These are phyloP conservation scores for Saturnispora gosingensis DNA, from an alignment of 805 yeast genomes.

Conservation along the genomic window DNA sequence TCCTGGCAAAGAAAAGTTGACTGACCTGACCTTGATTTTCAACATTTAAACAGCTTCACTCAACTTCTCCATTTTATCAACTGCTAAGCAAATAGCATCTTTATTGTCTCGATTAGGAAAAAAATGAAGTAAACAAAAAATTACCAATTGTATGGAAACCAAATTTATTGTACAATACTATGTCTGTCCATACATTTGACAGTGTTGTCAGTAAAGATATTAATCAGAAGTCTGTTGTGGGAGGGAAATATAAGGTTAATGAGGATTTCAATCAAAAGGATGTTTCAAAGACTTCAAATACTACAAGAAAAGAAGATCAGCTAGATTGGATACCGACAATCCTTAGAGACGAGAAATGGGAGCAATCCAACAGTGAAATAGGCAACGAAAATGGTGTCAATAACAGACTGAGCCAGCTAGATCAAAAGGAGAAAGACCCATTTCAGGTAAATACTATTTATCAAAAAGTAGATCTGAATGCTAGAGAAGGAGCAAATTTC, in stretches of 20 bases:
- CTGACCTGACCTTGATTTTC: too few species aligned
- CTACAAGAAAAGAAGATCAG: neutral
- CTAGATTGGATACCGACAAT: constrained; percentile 22
- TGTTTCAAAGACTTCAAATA: neutral
- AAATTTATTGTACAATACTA: neutral
- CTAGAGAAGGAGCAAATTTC: constrained; percentile 24
- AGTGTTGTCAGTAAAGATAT: constrained; percentile 20
- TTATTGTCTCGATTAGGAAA: neutral
- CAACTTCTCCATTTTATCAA: neutral
- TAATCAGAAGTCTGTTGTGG: neutral
- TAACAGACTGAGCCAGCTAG: neutral
- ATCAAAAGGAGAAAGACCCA: constrained; percentile 1
- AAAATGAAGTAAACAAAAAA: neutral
- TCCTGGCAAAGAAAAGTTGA: too few species aligned
- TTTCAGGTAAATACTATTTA: constrained; percentile 18
- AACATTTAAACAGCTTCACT: neutral
- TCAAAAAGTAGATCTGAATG: constrained; percentile 12
- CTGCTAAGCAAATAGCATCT: neutral
- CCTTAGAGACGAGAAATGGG: constrained; percentile 22
- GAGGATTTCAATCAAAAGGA: constrained; percentile 8
- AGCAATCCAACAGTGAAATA: constrained; percentile 3
- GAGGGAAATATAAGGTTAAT: constrained; percentile 9
- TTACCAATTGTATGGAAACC: neutral
- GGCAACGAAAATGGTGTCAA: neutral
- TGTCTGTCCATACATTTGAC: constrained; percentile 2